Evolutionary conservation across 2,329 filamentous ascomycete species (phyloP).

Genomic region (Teratosphaeria viscida): DNA sequence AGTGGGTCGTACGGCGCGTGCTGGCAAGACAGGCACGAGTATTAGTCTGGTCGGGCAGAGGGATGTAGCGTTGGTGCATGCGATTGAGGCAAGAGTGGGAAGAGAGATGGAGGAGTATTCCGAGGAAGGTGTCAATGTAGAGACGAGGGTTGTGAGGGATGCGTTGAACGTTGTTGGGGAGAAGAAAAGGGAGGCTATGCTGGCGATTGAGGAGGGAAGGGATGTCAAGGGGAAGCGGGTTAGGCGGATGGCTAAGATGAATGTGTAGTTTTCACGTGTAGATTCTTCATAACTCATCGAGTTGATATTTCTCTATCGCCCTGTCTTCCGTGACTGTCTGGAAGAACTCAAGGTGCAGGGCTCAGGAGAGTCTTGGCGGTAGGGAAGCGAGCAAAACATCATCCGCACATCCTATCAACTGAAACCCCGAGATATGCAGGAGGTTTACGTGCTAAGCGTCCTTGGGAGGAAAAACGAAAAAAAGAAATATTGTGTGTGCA

Average conservation of each 20-base stretch:
- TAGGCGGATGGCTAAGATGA: constrained; percentile 1
- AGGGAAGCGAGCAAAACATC: neutral
- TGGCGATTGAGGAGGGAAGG: constrained; percentile 84
- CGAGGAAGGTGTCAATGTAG: constrained; percentile 90
- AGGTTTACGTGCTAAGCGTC: too few relatives aligned
- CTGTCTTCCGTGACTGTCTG: neutral
- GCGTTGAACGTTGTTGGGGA: constrained; percentile 83
- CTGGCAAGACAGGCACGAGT: constrained; percentile 70
- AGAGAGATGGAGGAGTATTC: constrained; percentile 70
- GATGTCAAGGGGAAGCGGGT: constrained; percentile 76
- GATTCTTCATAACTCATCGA: neutral
- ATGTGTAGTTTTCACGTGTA: neutral
- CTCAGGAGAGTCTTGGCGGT: neutral
- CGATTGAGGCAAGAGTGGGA: constrained; percentile 77
- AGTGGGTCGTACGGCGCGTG: constrained; percentile 88
- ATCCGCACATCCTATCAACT: neutral
- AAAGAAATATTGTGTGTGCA: neutral
- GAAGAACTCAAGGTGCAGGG: neutral
- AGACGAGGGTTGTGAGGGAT: constrained; percentile 75
- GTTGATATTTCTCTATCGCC: neutral
- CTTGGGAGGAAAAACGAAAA: neutral
- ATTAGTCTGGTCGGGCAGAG: constrained; percentile 87
- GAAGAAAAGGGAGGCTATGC: constrained; percentile 82
- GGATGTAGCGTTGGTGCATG: constrained; percentile 81
- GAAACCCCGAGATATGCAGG: neutral